Evolutionary conservation across 345 rosid genomes (phyloP).

Genomic region (Bretschneidera sinensis): DNA sequence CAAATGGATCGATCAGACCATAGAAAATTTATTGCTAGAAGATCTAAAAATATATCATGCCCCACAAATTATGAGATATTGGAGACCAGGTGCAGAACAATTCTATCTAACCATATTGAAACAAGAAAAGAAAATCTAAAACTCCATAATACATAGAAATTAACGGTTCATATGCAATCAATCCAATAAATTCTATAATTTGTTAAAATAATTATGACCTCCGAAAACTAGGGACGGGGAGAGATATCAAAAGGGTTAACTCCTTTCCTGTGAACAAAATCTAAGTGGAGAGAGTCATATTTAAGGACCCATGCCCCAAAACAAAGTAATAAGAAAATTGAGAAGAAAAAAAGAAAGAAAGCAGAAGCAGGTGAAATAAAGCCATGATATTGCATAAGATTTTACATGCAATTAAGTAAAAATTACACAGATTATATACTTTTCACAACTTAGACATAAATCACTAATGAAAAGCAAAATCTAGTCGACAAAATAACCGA

Average conservation of each 20-base stretch:
- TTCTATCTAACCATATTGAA: neutral
- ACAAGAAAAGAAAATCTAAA: neutral
- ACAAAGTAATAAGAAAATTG: neutral
- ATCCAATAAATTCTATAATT: constrained; percentile 1
- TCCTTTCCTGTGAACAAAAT: constrained; percentile 8
- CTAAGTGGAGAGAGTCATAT: constrained; percentile 3
- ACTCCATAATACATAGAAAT: neutral
- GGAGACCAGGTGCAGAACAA: neutral
- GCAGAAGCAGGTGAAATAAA: constrained; percentile 9
- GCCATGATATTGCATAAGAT: constrained; percentile 12
- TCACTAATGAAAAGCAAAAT: no score
- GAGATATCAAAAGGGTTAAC: constrained; percentile 4
- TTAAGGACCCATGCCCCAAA: constrained; percentile 14
- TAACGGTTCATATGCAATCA: constrained; percentile 4
- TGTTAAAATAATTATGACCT: no score
- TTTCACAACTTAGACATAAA: constrained; percentile 7
- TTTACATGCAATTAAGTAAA: constrained; percentile 3
- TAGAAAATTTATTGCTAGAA: neutral
- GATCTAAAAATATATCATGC: neutral
- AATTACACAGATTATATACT: constrained; percentile 1
- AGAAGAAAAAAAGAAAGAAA: no score
- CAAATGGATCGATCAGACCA: constrained; percentile 8
- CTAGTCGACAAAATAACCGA: no score
- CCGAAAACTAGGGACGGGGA: neutral
- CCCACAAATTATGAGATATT: neutral